Conservation (phyloP, 2,329 filamentous ascomycete genomes). For the Diaporthe sp. region DNA sequence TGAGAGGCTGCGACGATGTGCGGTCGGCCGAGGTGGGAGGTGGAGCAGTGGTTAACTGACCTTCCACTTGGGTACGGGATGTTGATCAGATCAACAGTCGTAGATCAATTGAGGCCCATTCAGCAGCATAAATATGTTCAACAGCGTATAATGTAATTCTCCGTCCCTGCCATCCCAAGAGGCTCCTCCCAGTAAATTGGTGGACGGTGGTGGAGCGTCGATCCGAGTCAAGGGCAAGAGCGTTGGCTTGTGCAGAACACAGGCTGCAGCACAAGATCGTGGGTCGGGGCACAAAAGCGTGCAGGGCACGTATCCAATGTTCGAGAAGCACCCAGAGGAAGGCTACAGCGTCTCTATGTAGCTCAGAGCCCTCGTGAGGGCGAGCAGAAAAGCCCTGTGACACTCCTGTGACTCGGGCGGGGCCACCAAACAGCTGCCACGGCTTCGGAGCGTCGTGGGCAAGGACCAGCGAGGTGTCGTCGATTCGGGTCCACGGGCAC, state of each 20-base stretch:
- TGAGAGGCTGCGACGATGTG: slow-evolving; percentile 2
- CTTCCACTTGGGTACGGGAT: slow-evolving; percentile 30
- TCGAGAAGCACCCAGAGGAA: slow-evolving; percentile 1
- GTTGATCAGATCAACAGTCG: slow-evolving; percentile 37
- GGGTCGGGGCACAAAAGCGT: slow-evolving; percentile 3
- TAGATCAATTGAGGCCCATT: slow-evolving; percentile 34
- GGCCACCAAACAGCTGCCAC: background rate
- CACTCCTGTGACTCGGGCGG: slow-evolving; percentile 1
- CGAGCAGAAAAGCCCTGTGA: background rate
- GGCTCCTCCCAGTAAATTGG: slow-evolving; percentile 25
- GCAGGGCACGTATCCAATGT: slow-evolving; percentile 18
- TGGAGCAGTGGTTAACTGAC: slow-evolving; percentile 33
- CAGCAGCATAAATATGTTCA: slow-evolving; percentile 35
- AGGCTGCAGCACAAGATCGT: slow-evolving; percentile 7
- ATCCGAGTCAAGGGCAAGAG: slow-evolving; percentile 24
- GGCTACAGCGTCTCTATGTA: background rate
- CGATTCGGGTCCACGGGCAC: background rate
- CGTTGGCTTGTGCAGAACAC: slow-evolving; percentile 11
- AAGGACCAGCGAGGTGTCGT: background rate
- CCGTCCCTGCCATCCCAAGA: slow-evolving; percentile 33
- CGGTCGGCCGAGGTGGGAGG: slow-evolving; percentile 14
- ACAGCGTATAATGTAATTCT: slow-evolving; percentile 8
- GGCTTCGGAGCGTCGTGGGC: background rate
- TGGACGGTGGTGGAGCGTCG: slow-evolving; percentile 30
- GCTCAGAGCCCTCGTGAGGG: background rate